phyloP scores from a whole-genome alignment of 106 monocot species.

The Ottelia alismoides region DNA sequence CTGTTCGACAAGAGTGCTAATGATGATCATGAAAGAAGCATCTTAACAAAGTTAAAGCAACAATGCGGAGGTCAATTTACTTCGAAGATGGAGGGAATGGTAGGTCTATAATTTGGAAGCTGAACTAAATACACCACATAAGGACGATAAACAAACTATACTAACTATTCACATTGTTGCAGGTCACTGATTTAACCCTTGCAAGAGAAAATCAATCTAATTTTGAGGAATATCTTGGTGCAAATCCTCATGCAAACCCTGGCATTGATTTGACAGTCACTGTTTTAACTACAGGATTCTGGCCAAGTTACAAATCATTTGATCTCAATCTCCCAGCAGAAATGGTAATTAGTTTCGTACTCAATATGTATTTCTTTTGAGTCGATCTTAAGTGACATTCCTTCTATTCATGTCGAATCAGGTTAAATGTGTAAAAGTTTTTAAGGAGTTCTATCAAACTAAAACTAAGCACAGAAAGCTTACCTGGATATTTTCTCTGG shows the following conservation, averaged over 20 bases:
- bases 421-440: slow-evolving; percentile 31
- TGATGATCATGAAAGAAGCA: slow-evolving; percentile 65
- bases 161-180: too few relatives aligned
- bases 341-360: slow-evolving; percentile 32
- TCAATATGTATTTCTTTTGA: too few relatives aligned
- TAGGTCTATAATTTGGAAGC: too few relatives aligned
- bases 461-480: slow-evolving; percentile 88
- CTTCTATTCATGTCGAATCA: neutral
- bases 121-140: too few relatives aligned
- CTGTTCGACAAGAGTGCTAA: slow-evolving; percentile 49
- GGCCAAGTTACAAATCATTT: slow-evolving; percentile 92
- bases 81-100: slow-evolving; percentile 80
- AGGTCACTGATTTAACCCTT: slow-evolving; percentile 92
- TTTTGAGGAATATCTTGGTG: slow-evolving; percentile 82
- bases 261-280: slow-evolving; percentile 91
- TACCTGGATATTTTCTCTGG: slow-evolving; percentile 73
- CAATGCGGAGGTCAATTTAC: slow-evolving; percentile 69
- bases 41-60: slow-evolving; percentile 52
- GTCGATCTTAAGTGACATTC: too few relatives aligned
- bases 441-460: slow-evolving; percentile 82
- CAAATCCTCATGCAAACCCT: slow-evolving; percentile 46
- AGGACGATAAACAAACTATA: too few relatives aligned
- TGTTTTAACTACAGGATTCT: slow-evolving; percentile 96
- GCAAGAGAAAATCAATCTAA: slow-evolving; percentile 85
- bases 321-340: slow-evolving; percentile 91